phyloP scores from a whole-genome alignment of 2,329 filamentous ascomycete genomes.

The Blastomyces emzantsi region DNA sequence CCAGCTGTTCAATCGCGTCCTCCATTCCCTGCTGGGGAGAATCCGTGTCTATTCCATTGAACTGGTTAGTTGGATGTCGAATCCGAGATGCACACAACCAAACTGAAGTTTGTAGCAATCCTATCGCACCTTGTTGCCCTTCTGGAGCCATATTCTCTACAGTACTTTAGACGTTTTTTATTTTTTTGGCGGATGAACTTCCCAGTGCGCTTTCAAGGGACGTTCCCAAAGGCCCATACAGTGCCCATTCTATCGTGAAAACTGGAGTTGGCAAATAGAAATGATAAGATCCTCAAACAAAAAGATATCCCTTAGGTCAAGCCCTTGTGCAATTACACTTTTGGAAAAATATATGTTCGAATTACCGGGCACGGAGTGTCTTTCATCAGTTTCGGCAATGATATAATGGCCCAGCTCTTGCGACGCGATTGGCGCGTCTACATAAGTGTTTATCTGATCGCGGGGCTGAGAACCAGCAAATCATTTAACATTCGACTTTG shows the following conservation, averaged over 20 bases:
- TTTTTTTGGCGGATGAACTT: background rate
- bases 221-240: background rate
- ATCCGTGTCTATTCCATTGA: background rate
- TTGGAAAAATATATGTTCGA: background rate
- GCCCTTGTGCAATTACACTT: background rate
- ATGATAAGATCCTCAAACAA: too few species aligned
- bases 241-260: background rate
- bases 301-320: background rate
- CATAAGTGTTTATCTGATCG: background rate
- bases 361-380: background rate
- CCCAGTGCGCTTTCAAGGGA: background rate
- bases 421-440: slow-evolving; percentile 2
- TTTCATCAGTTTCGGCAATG: background rate
- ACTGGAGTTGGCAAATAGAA: background rate
- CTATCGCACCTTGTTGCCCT: background rate
- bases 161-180: background rate
- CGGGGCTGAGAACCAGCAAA: background rate
- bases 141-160: background rate
- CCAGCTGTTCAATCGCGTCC: slow-evolving; percentile 16
- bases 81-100: background rate
- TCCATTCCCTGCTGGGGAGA: slow-evolving; percentile 10
- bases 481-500: too few species aligned
- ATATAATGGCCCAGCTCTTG: background rate
- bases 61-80: background rate
- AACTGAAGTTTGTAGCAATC: background rate